Evolutionary conservation across 1,284 basidiomycete species (phyloP).

Genomic region (Irpex lacteus): DNA sequence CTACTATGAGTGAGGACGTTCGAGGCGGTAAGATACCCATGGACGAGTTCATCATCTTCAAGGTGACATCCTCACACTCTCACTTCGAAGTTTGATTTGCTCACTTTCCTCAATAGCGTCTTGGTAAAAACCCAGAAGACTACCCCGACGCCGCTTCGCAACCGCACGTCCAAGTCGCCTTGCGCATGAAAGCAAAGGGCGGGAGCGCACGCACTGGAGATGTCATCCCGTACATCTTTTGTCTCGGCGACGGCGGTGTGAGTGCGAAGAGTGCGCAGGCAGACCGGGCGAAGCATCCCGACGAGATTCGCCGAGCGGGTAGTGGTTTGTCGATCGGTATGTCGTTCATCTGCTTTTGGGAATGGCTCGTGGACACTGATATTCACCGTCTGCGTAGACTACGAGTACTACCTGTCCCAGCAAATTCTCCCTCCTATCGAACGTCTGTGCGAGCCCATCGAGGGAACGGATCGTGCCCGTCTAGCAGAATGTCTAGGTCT

Average conservation of each 20-base stretch:
- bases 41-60: conserved; percentile 95
- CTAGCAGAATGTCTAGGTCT: conserved; percentile 96
- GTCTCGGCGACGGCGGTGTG: conserved; percentile 75
- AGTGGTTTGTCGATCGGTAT: conserved; percentile 72
- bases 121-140: conserved; percentile 94
- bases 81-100: neutral
- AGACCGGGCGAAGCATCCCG: conserved; percentile 90
- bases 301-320: conserved; percentile 79
- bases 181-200: conserved; percentile 87
- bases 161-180: conserved; percentile 96
- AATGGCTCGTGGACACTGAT: neutral
- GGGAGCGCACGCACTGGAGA: conserved; percentile 82
- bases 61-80: conserved; percentile 44
- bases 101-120: conserved; percentile 50
- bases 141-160: conserved; percentile 95
- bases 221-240: conserved; percentile 97
- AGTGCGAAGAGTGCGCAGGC: conserved; percentile 80
- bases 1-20: conserved; percentile 72
- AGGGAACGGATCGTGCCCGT: conserved; percentile 90
- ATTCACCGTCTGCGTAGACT: conserved; percentile 50
- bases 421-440: conserved; percentile 96
- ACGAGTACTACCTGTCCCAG: conserved; percentile 88
- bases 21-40: conserved; percentile 75
- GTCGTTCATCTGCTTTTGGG: conserved; percentile 18
- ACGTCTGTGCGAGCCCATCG: conserved; percentile 93